These are phyloP conservation scores for Suillus brevipes DNA, from an alignment of 768 basidiomycete genomes.

Conservation along the genomic window DNA sequence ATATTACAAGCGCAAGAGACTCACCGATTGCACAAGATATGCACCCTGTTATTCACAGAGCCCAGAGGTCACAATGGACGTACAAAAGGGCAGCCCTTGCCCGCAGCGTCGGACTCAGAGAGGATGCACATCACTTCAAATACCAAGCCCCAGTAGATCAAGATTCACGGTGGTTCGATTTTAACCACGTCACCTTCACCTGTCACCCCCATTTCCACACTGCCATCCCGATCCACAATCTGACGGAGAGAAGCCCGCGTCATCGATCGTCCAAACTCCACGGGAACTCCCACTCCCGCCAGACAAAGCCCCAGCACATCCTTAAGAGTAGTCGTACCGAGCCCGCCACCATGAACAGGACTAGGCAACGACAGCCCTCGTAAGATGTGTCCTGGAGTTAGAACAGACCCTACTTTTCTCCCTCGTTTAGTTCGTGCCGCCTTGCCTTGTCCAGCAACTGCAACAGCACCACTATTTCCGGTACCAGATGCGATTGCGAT, in stretches of 20 bases:
- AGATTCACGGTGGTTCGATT: not conserved
- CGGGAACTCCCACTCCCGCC: slow-evolving; percentile 30
- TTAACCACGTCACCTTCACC: not conserved
- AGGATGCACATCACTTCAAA: not conserved
- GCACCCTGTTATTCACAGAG: not conserved
- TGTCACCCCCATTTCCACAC: too few relatives aligned
- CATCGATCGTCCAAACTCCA: slow-evolving; percentile 20
- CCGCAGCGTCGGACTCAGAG: not conserved
- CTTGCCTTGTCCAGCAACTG: slow-evolving; percentile 20
- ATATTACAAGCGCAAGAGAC: not conserved
- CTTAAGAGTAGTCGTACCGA: slow-evolving; percentile 10
- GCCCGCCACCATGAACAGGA: slow-evolving; percentile 5
- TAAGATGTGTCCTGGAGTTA: slow-evolving; percentile 42
- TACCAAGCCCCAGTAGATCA: slow-evolving; percentile 1
- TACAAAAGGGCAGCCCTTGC: not conserved
- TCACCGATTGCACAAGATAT: not conserved
- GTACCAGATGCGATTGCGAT: slow-evolving; percentile 21
- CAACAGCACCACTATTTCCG: slow-evolving; percentile 13
- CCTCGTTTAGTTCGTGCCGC: slow-evolving; percentile 21
- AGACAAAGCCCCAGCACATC: slow-evolving; percentile 30
- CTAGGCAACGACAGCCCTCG: slow-evolving; percentile 33
- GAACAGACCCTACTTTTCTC: slow-evolving; percentile 27
- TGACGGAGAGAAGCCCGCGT: not conserved
- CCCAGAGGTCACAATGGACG: not conserved
- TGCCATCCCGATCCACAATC: not conserved